These are phyloP conservation scores for Hansfordia pulvinata DNA, from an alignment of 2,329 filamentous ascomycete species.

Conservation along the genomic window DNA sequence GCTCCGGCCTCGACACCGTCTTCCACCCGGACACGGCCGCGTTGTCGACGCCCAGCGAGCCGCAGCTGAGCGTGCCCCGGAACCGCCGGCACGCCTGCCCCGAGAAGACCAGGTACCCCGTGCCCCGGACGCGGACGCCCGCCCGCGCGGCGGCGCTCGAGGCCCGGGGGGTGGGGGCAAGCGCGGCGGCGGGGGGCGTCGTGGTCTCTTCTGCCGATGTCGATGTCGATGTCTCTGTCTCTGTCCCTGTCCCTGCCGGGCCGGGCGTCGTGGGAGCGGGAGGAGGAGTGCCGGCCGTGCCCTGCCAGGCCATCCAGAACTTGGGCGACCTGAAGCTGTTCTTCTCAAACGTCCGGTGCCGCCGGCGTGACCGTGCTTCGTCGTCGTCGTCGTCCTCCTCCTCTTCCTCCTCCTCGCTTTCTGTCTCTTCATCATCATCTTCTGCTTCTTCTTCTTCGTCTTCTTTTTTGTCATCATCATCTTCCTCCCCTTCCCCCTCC, in stretches of 20 bases:
- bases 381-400: slow-evolving; percentile 1
- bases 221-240: slow-evolving; percentile 1
- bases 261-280: not conserved
- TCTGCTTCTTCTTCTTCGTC: not conserved
- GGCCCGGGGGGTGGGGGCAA: not conserved
- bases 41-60: slow-evolving; percentile 9
- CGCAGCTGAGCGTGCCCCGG: slow-evolving; percentile 10
- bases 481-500: slow-evolving; percentile 3
- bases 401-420: not conserved
- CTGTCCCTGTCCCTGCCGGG: slow-evolving; percentile 1
- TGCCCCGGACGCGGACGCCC: slow-evolving; percentile 1
- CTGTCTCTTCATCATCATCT: not conserved
- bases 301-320: slow-evolving; percentile 11
- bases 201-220: slow-evolving; percentile 1
- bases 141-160: not conserved
- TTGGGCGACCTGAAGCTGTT: slow-evolving; percentile 12
- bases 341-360: slow-evolving; percentile 9
- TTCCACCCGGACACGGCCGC: slow-evolving; percentile 8
- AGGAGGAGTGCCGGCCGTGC: slow-evolving; percentile 1
- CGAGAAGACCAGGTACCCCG: slow-evolving; percentile 12
- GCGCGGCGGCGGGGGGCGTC: no score
- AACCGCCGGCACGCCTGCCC: slow-evolving; percentile 11
- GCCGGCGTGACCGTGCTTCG: slow-evolving; percentile 4
- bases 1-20: slow-evolving; percentile 6
- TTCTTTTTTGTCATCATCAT: slow-evolving; percentile 4